Base-by-base conservation (phyloP, 2,329 filamentous ascomycete species). In the Pseudohalonectria lignicola region DNA sequence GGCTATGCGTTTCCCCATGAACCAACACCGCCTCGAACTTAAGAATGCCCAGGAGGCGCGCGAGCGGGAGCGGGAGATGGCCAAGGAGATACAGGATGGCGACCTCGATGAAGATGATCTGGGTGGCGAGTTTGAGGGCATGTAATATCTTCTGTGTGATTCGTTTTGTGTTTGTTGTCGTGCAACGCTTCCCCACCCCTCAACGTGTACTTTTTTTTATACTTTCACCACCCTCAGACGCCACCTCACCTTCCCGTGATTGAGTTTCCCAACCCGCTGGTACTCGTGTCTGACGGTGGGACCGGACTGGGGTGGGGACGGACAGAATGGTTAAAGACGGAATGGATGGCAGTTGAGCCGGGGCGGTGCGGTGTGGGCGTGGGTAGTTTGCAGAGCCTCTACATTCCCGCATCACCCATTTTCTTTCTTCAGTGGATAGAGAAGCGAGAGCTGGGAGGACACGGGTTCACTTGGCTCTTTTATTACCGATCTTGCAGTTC, bases 1-100 rank as follows among this genome's bases (percentile, higher is more conserved):
- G 85, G 90, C 92, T 19, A 98, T 98, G 92, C 79, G 92, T 39
- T 98, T 96, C 64, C 92, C 92, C 3, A 96, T 96, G 90, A 95
- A 98, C 67, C 92, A 96, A 62, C 92, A 98, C 63, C 79, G 92
- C 15, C 71, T 96, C 40, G 92, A 98, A 63, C 74, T 98, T 40
- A 96, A 95, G 75, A 96, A 94, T 53, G 92, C 92, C 0, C 90
- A 96, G 61, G 93, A 98, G 63, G 92, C 92, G n/a, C 76, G 92
- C 36, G 92, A 98, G 61, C 76, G 92, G 16, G 92, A 98, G 69
- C 76, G 92, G 15, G 92, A 98, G 64, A 78, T 98, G 71, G 92
- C 88, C 45, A 96, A 96, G 72, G 92, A 98, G 69, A 96, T 98
- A 55, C 86, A 94, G 62, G 92, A 96, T 49, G 92, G 90, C 16